Conservation (phyloP, 768 basidiomycete species). For the Tulasnella sp. region DNA sequence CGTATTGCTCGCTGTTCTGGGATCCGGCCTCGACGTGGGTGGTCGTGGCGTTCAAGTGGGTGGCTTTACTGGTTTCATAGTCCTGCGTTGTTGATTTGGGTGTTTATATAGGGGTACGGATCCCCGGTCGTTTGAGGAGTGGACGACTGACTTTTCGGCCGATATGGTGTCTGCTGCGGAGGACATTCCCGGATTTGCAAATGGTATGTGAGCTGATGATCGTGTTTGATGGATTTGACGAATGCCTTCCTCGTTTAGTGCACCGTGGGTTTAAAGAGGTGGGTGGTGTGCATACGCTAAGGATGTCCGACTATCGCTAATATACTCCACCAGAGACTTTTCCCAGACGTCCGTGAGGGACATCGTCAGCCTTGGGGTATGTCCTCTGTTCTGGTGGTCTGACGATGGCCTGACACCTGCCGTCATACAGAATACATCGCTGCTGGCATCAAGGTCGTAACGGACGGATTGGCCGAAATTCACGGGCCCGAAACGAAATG, state of each 20-base stretch:
- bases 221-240: background rate
- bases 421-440: slow-evolving; percentile 17
- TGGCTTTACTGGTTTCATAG: background rate
- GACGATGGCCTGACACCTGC: background rate
- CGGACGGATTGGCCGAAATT: slow-evolving; percentile 8
- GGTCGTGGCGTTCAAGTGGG: slow-evolving; percentile 19
- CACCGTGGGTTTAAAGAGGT: slow-evolving; percentile 19
- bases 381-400: background rate
- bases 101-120: slow-evolving; percentile 13
- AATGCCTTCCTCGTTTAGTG: background rate
- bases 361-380: slow-evolving; percentile 6
- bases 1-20: slow-evolving; percentile 17
- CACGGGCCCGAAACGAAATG: slow-evolving; percentile 10
- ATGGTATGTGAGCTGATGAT: background rate
- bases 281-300: background rate
- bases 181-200: slow-evolving; percentile 3
- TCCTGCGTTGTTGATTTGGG: background rate
- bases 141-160: slow-evolving; percentile 16
- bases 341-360: too few relatives aligned
- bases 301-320: background rate
- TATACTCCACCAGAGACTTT: background rate
- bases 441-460: slow-evolving; percentile 9
- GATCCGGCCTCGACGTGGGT: slow-evolving; percentile 17
- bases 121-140: slow-evolving; percentile 19
- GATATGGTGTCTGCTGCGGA: background rate